These are phyloP conservation scores for Annona cherimola DNA, from an alignment of 164 flowering plant genomes.

Conservation along the genomic window DNA sequence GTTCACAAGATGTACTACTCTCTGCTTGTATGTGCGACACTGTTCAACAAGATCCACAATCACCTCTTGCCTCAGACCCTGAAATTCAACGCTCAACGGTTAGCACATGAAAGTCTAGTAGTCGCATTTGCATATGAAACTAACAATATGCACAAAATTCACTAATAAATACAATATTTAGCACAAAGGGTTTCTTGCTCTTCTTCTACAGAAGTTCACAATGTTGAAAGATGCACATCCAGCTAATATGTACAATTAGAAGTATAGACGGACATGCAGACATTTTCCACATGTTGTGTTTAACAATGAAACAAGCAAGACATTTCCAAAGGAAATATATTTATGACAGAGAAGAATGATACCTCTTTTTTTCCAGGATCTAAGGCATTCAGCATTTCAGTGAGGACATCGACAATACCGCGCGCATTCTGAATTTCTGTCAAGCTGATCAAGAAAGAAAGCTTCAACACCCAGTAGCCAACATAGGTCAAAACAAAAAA, in stretches of 20 bases:
- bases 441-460: constrained; percentile 40
- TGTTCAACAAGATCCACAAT: constrained; percentile 92
- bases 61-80: constrained; percentile 92
- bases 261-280: too few species aligned
- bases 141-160: neutral
- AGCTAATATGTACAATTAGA: too few species aligned
- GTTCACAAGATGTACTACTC: constrained; percentile 94
- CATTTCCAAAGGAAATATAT: neutral
- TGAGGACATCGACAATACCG: constrained; percentile 94
- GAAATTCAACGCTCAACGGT: constrained; percentile 14
- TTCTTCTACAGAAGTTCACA: too few species aligned
- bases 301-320: neutral
- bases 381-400: constrained; percentile 94
- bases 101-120: neutral
- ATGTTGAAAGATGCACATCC: too few species aligned
- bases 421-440: constrained; percentile 97
- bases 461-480: neutral
- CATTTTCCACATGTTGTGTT: neutral
- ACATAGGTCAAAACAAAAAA: constrained; percentile 1
- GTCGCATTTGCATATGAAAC: neutral
- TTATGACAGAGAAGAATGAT: neutral
- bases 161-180: too few species aligned
- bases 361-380: constrained; percentile 59
- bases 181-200: too few species aligned
- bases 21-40: constrained; percentile 85